Evolutionary conservation across 768 basidiomycete species (phyloP).

Genomic region (Lenzites betulinus): DNA sequence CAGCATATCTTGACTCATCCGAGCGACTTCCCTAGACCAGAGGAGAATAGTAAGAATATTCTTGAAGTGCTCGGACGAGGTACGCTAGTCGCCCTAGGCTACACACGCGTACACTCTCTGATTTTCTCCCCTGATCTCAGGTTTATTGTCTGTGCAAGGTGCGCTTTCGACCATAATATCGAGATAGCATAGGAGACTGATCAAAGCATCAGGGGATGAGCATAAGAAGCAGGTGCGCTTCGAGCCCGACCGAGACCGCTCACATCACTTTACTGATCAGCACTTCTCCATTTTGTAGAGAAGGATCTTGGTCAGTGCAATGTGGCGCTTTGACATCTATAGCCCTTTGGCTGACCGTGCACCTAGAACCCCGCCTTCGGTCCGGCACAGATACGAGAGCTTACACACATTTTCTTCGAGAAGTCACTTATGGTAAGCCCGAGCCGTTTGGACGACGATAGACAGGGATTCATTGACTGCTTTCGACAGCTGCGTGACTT

Average conservation of each 20-base stretch:
- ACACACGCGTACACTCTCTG: neutral
- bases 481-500: slow-evolving; percentile 5
- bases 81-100: neutral
- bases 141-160: neutral
- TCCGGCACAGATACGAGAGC: slow-evolving; percentile 53
- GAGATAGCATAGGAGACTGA: too few species aligned
- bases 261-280: neutral
- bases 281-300: neutral
- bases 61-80: slow-evolving; percentile 43
- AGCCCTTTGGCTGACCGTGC: neutral
- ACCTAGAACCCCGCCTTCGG: slow-evolving; percentile 68
- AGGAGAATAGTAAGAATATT: slow-evolving; percentile 39
- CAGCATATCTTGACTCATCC: slow-evolving; percentile 61
- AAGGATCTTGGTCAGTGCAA: neutral
- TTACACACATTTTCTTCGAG: slow-evolving; percentile 57
- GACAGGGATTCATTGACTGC: neutral
- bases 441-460: neutral
- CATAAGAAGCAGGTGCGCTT: neutral
- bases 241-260: too few species aligned
- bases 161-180: neutral
- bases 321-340: neutral
- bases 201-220: neutral
- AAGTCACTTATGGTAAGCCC: slow-evolving; percentile 50
- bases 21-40: slow-evolving; percentile 58
- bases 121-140: too few species aligned